Evolutionary conservation across 2,329 filamentous ascomycete genomes (phyloP), one percentile per base, ranked within the genome.

Genomic region (Trichoderma polysporum): DNA sequence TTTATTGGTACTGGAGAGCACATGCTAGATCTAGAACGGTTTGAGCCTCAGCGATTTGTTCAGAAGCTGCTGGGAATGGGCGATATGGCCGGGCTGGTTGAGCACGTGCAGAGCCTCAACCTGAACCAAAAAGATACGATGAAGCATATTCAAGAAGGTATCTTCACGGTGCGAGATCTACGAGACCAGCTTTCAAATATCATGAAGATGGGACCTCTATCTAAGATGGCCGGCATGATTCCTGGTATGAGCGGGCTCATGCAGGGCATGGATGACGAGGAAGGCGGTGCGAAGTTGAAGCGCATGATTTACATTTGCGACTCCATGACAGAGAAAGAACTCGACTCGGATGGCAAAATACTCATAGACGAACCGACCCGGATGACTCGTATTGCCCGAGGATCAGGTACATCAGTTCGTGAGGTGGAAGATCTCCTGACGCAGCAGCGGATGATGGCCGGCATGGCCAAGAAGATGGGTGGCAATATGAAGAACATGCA

Each of bases 221-320:
- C 92, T 19, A 98, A 99, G 78, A 96, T 99, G 88, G 96, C 94
- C 0, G 93, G 94, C 73, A 99, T 99, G 95, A 98, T 99, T 70
- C 95, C 95, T 0, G 95, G 95, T 31, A 90, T 99, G 79, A 91
- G 91, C 72, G 91, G 91, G 75, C 90, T 98, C 85, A 98, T 97
- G 88, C 90, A 92, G 62, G 93, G 93, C 45, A 95, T 98, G 87
- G 94, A 98, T 76, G 96, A 99, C 76, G 94, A 98, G 75, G 95
- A 98, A 75, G 94, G 94, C n/a, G 89, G 90, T 64, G 83, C 90
- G 73, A 97, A 98, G 80, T 86, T 99, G 29, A 96, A 97, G 80
- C 90, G 95, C 69, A 99, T 99, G 95, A 93, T 99, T 72, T 98
- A 97, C 82, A 97, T 99, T 68, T 97, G 94, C 82, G 95, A 99